Percentiles rank a stretch among this genome's conserved stretches.
Evolutionary conservation across 352 stramenopile species (phyloP).

Genomic region (Phytopythium delawarense): DNA sequence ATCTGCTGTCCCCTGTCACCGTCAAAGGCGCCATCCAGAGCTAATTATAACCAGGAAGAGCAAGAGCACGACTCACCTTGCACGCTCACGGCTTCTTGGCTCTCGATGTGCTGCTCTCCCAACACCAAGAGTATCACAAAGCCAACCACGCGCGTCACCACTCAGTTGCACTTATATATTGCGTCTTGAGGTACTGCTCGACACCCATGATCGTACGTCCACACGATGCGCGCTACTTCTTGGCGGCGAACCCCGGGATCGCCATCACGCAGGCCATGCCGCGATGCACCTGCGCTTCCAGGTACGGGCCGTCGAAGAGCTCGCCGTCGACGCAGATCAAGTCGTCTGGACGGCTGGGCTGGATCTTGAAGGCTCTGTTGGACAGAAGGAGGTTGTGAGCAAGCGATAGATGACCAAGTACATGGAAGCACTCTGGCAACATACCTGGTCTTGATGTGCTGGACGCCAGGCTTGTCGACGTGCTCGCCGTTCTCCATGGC

Average conservation of each 20-base stretch:
- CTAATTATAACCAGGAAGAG: slow-evolving; percentile 14
- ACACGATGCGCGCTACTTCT: not conserved
- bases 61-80: not conserved
- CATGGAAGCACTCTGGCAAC: not conserved
- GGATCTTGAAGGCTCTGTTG: slow-evolving; percentile 46
- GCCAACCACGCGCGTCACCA: not conserved
- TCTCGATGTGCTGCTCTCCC: not conserved
- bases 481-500: slow-evolving; percentile 48
- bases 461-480: slow-evolving; percentile 32
- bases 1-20: not conserved
- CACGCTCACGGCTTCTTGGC: not conserved
- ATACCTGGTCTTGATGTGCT: slow-evolving; percentile 41
- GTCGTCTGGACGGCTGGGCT: slow-evolving; percentile 31
- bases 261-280: slow-evolving; percentile 50
- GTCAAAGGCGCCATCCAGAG: slow-evolving; percentile 1
- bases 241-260: slow-evolving; percentile 10
- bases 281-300: slow-evolving; percentile 56
- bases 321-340: slow-evolving; percentile 64
- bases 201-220: not conserved
- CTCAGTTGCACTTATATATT: not conserved
- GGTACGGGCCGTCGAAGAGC: slow-evolving; percentile 33
- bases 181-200: not conserved
- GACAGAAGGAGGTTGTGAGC: not conserved
- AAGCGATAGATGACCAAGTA: not conserved
- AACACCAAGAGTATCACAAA: no score